phyloP scores from a whole-genome alignment of 305 asterid species.

The Caryopteris hybrid region DNA sequence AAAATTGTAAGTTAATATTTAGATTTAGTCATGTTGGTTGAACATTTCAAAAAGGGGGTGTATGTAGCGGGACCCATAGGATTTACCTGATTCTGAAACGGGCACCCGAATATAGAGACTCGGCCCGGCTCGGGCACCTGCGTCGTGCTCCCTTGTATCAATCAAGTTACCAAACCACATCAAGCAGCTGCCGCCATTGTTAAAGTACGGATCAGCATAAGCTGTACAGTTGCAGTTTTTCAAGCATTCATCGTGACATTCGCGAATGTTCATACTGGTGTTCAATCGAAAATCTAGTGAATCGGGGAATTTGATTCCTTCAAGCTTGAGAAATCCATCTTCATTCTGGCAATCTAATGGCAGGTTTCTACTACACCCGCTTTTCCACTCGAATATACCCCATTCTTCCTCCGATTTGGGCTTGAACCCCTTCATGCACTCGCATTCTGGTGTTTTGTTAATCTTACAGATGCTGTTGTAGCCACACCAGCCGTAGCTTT shows the following conservation, averaged over 20 bases:
- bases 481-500: slow-evolving; percentile 6
- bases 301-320: slow-evolving; percentile 1
- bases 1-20: no score
- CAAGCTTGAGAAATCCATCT: slow-evolving; percentile 14
- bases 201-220: slow-evolving; percentile 2
- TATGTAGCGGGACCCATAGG: no score
- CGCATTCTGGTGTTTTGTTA: neutral
- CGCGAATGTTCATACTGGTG: neutral
- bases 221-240: slow-evolving; percentile 20
- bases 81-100: slow-evolving; percentile 3
- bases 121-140: neutral
- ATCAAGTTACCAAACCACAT: slow-evolving; percentile 22
- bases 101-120: slow-evolving; percentile 12
- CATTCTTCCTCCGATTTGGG: neutral
- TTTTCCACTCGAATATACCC: neutral
- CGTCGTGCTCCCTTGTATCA: slow-evolving; percentile 2
- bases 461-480: slow-evolving; percentile 1
- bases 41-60: no score
- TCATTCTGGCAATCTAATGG: neutral
- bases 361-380: neutral
- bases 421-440: slow-evolving; percentile 5
- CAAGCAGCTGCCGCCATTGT: slow-evolving; percentile 8
- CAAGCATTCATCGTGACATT: slow-evolving; percentile 9
- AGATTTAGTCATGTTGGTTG: no score
- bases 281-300: neutral